Base-by-base conservation (phyloP, 768 basidiomycete genomes). In the Rhizopogon vesiculosus region DNA sequence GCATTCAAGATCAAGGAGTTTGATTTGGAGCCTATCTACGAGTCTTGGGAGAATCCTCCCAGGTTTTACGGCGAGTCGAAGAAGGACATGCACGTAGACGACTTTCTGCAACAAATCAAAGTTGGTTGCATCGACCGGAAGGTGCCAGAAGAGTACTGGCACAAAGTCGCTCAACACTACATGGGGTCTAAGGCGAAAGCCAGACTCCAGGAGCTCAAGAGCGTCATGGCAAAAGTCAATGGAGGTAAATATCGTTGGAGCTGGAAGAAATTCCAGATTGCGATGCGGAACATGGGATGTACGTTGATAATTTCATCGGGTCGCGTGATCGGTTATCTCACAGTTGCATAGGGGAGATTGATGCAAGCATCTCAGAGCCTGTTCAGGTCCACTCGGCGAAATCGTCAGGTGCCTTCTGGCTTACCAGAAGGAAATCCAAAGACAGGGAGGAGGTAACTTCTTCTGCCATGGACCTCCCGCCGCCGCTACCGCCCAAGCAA, bases 261-360 rank as follows among this genome's bases (percentile, higher is more conserved):
- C 58, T 91, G 89, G 89, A 88, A 89, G 73, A 87, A 83, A 62
- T 91, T 86, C 73, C 84, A 79, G 70, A 75, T 87, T 52, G 89
- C 89, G 3, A 85, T 91, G 82, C 72, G 77, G 56, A 91, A 83
- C 67, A 87, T 91, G 87, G 86, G 88, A 44, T 91, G 89, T 91
- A 62, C 68, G 89, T 78, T 41, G 25, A 25, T 25, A 25, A 25
- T 4, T 25, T 25, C 25, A 25, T 25, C 25, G 25, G 31, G 31
- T 42, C 15, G n/a, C 8, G 44, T 43, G 41, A 29, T 51, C 58
- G 50, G 44, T 13, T 39, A 40, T 22, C 13, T 16, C 3, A 16
- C 35, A 56, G 50, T 48, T 55, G 43, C 51, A 35, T 58, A 91
- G 89, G 89, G 89, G 77, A 81, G 15, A 84, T 91, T 42, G 88